phyloP scores from a whole-genome alignment of 129 eudicot species.

The Chrysanthemum seticuspe region DNA sequence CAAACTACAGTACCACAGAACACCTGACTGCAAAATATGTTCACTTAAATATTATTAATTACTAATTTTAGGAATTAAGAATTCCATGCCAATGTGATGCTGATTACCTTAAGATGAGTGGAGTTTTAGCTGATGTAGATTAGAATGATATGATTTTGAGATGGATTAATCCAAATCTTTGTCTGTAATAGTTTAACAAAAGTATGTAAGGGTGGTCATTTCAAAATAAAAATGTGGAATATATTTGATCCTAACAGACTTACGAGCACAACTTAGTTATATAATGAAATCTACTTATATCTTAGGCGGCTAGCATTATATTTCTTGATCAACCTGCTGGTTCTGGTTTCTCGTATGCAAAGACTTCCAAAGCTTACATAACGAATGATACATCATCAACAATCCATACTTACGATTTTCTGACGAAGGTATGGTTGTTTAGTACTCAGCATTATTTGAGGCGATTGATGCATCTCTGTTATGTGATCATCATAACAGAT shows the following conservation, averaged over 20 bases:
- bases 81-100: too few species aligned
- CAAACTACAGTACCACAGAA: too few species aligned
- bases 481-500: neutral
- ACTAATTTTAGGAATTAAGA: too few species aligned
- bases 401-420: conserved; percentile 19
- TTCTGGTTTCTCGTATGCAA: conserved; percentile 35
- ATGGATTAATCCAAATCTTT: too few species aligned
- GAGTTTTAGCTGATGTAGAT: neutral
- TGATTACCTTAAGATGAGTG: neutral
- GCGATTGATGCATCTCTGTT: neutral
- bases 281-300: neutral
- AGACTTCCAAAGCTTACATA: conserved; percentile 4
- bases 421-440: conserved; percentile 25
- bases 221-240: neutral
- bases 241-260: neutral
- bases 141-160: too few species aligned
- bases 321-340: conserved; percentile 38
- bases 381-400: conserved; percentile 25
- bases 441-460: neutral
- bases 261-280: neutral
- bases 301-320: conserved; percentile 34
- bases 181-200: too few species aligned
- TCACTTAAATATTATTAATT: too few species aligned
- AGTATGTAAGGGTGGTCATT: neutral
- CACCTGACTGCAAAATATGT: too few species aligned